Evolutionary conservation across 2,329 filamentous ascomycete species (phyloP).

Genomic region (Pseudogymnoascus sp.): DNA sequence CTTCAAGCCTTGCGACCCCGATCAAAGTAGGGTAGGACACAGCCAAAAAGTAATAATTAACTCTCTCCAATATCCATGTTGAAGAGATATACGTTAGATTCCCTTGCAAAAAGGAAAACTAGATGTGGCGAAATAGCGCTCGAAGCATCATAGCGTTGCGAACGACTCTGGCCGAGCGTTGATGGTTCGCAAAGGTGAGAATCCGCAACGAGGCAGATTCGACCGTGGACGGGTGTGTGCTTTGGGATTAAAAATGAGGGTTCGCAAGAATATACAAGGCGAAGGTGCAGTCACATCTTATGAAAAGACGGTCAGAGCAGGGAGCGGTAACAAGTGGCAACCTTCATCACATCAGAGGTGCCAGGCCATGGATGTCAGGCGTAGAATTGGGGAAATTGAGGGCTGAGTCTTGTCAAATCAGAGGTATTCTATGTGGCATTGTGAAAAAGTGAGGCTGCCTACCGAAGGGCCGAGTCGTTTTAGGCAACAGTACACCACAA

Average conservation of each 20-base stretch:
- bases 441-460: constrained; percentile 3
- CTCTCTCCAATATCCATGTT: not conserved
- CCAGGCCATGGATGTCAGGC: not conserved
- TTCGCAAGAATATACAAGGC: not conserved
- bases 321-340: not conserved
- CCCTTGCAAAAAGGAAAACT: constrained; percentile 4
- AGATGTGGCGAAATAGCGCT: not conserved
- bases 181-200: not conserved
- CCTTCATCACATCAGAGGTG: not conserved
- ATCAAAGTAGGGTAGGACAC: not conserved
- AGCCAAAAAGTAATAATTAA: not conserved
- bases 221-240: not conserved
- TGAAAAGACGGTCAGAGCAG: constrained; percentile 5
- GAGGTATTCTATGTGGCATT: not conserved
- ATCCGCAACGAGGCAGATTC: not conserved
- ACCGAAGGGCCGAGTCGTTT: not conserved
- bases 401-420: not conserved
- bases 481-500: constrained; percentile 4
- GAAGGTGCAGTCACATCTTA: constrained; percentile 1
- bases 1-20: not conserved
- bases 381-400: not conserved
- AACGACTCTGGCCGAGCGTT: not conserved
- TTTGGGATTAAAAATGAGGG: not conserved
- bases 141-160: constrained; percentile 4
- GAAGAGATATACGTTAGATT: not conserved